Base-by-base conservation (phyloP, 805 yeast species). In the Pichia heedii region DNA sequence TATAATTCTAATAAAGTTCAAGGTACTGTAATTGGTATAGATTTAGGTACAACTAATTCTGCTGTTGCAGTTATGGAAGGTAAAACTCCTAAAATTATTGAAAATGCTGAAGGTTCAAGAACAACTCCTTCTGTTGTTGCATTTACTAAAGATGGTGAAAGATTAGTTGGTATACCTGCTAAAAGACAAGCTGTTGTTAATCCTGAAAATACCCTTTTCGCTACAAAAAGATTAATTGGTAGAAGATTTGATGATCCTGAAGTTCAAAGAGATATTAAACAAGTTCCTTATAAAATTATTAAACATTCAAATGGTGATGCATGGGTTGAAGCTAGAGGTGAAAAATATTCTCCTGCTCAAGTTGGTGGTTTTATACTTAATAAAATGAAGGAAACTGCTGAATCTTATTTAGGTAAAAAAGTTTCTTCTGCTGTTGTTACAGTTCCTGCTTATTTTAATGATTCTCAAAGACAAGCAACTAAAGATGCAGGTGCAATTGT, bases 381-480 rank as follows among this genome's bases (percentile, higher is more conserved):
- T 79, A 89, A 88, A 77, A 89, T 88, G 96, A 89, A 88, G 80
- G 96, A 89, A 74, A 89, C 96, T 54, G 96, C 97, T 53, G 96
- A 87, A 70, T 81, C 85, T 51, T 82, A 84, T 74, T 73, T 87
- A 56, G 93, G 94, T 69, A 87, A 86, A 76, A 61, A 81, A 37
- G 90, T 81, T 56, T 79, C 77, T 73, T 84, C 86, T 66, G 96
- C 97, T 48, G 94, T 84, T 53, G 94, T 84, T 54, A 84, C 94
- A 41, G 89, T 87, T 54, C 94, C 94, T 50, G 94, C 94, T 50
- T 84, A 84, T 70, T 84, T 84, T 74, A 84, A 84, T 69, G 94
- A 84, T 66, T 84, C 94, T 52, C 94, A 84, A 72, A 79, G 94
- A 69, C 94, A 84, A 70, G 94, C 94, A 54, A 84, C 94, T 65